Evolutionary conservation across 257 asterid genomes (phyloP).

Genomic region (Knoxia roxburghii): DNA sequence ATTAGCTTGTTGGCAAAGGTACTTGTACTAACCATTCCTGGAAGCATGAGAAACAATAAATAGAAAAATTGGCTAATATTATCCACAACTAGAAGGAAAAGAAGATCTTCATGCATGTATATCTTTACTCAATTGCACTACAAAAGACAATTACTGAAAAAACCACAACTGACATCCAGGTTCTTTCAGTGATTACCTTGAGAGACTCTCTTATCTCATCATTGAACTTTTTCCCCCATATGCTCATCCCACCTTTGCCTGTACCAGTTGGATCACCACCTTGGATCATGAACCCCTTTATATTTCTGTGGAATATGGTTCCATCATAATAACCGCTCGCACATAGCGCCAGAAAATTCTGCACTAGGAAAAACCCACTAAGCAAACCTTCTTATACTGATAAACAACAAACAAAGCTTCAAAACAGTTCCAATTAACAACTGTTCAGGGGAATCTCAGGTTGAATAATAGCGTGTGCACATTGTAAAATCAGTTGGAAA

Average conservation of each 20-base stretch:
- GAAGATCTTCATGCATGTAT: not conserved
- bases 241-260: slow-evolving; percentile 94
- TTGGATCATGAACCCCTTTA: slow-evolving; percentile 95
- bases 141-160: not conserved
- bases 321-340: slow-evolving; percentile 95
- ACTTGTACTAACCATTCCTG: not conserved
- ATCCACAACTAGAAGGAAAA: not conserved
- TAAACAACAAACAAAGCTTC: not conserved
- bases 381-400: not conserved
- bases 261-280: slow-evolving; percentile 97
- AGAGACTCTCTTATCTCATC: slow-evolving; percentile 95
- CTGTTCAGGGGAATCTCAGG: not conserved
- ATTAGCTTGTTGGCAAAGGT: too few species aligned
- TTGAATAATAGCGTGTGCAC: not conserved
- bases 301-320: slow-evolving; percentile 90
- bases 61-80: not conserved
- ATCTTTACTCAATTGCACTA: not conserved
- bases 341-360: slow-evolving; percentile 87
- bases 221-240: slow-evolving; percentile 89
- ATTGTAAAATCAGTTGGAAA: too few species aligned
- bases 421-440: not conserved
- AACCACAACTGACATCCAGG: not conserved
- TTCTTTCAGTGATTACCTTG: slow-evolving; percentile 51
- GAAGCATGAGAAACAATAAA: not conserved
- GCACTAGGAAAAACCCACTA: slow-evolving; percentile 15